These are phyloP conservation scores for Pharnaceum exiguum DNA, from an alignment of 148 eudicot genomes.

Conservation along the genomic window DNA sequence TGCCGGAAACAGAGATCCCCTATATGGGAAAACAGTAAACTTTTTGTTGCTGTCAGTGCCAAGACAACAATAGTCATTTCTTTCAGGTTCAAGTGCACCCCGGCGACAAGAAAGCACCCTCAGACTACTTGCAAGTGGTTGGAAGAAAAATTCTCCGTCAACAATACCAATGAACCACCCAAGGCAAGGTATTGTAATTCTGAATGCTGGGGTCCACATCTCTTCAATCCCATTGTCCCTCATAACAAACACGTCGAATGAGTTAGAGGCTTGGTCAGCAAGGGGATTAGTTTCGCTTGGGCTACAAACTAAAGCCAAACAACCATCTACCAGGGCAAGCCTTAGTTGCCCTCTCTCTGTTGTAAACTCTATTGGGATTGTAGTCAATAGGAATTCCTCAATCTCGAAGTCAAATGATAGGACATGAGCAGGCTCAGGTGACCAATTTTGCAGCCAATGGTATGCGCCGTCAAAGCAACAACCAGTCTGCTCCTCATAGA, in stretches of 20 bases:
- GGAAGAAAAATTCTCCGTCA: neutral
- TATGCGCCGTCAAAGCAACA: neutral
- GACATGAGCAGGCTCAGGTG: neutral
- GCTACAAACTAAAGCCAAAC: neutral
- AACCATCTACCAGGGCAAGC: neutral
- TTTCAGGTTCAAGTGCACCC: neutral
- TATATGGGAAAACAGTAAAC: neutral
- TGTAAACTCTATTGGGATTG: neutral
- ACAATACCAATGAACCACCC: neutral
- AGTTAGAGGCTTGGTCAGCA: neutral
- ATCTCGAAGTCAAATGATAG: neutral
- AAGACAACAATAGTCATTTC: neutral
- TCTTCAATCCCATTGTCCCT: neutral
- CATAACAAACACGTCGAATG: neutral
- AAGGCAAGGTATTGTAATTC: neutral
- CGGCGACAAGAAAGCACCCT: neutral
- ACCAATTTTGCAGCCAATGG: neutral
- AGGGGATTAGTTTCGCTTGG: neutral
- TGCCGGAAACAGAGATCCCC: neutral
- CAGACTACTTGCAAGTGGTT: neutral
- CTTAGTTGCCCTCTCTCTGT: fast-evolving
- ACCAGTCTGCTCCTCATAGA: no score
- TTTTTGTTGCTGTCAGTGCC: neutral
- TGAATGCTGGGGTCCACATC: neutral
- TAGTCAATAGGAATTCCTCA: neutral